Percentiles rank a stretch among this genome's conserved stretches.
Conservation (phyloP, 352 stramenopile species). For the Globisporangium acanthophoron region DNA sequence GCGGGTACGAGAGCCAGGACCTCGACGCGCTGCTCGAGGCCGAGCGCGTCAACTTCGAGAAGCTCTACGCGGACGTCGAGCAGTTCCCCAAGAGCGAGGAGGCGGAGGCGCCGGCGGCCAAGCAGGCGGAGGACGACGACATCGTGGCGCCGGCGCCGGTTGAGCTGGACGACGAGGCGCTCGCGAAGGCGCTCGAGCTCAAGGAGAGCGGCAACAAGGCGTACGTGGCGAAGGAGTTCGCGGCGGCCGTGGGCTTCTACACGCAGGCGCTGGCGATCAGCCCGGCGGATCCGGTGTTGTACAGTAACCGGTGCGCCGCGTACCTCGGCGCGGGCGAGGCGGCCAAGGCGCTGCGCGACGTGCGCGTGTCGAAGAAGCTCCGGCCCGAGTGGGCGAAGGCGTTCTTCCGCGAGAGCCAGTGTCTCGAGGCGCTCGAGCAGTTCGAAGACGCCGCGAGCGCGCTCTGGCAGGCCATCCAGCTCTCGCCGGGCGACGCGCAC, state of each 20-base stretch:
- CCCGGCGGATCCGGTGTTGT: constrained; percentile 54
- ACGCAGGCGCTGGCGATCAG: constrained; percentile 56
- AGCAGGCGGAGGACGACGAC: constrained; percentile 38
- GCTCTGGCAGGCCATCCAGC: constrained; percentile 71
- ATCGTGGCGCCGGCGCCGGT: constrained; percentile 40
- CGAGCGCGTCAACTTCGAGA: constrained; percentile 60
- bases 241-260: constrained; percentile 46
- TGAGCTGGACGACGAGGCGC: constrained; percentile 29
- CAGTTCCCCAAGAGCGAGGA: constrained; percentile 17
- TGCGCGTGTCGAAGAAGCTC: constrained; percentile 77
- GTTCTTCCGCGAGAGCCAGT: constrained; percentile 81
- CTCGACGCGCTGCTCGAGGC: constrained; percentile 49
- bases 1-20: constrained; percentile 48
- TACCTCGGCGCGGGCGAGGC: constrained; percentile 50
- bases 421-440: constrained; percentile 60
- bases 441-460: constrained; percentile 71
- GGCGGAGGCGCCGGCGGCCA: constrained; percentile 20
- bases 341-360: constrained; percentile 66
- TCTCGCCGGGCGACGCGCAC: constrained; percentile 64
- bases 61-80: constrained; percentile 37
- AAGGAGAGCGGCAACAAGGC: constrained; percentile 71
- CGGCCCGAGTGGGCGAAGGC: constrained; percentile 81
- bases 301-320: constrained; percentile 80
- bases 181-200: constrained; percentile 34
- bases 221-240: constrained; percentile 63